phyloP scores from a whole-genome alignment of 331 rosid genomes.

The Arachis monticola region DNA sequence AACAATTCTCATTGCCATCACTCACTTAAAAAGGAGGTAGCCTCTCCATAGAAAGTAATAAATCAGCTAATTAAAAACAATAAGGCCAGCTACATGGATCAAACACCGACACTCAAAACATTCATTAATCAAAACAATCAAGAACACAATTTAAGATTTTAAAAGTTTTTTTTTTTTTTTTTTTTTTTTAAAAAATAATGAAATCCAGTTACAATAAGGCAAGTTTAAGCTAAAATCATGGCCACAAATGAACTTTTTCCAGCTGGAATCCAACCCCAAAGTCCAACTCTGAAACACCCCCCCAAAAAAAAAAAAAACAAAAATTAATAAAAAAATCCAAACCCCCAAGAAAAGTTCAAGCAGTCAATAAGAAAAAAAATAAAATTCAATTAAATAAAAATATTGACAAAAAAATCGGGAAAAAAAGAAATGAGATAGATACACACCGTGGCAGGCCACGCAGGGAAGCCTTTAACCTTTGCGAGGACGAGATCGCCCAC shows the following conservation, averaged over 20 bases:
- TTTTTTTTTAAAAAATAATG: background rate
- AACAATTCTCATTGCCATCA: background rate
- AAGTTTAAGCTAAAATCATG: background rate
- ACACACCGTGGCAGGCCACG: conserved; percentile 96
- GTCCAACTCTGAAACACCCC: too few relatives aligned
- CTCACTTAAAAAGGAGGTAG: background rate
- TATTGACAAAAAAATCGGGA: background rate
- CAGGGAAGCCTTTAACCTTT: conserved; percentile 93
- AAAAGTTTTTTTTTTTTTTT: too few relatives aligned
- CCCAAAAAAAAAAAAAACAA: too few relatives aligned
- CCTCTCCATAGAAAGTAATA: conserved; percentile 8
- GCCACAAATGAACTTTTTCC: too few relatives aligned
- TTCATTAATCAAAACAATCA: background rate
- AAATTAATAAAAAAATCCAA: too few relatives aligned
- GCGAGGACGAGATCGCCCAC: conserved; percentile 99
- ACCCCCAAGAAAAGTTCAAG: conserved; percentile 8
- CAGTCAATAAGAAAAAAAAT: too few relatives aligned
- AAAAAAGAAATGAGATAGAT: background rate
- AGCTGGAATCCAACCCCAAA: too few relatives aligned
- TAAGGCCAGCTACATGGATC: background rate
- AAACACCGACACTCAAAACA: background rate
- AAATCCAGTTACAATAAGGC: background rate
- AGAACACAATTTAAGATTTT: background rate
- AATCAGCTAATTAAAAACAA: background rate
- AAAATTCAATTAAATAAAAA: conserved; percentile 7